Percentiles rank a stretch among this genome's conserved stretches.
These are phyloP conservation scores for Kernera saxatilis DNA, from an alignment of 345 rosid genomes.

Conservation along the genomic window DNA sequence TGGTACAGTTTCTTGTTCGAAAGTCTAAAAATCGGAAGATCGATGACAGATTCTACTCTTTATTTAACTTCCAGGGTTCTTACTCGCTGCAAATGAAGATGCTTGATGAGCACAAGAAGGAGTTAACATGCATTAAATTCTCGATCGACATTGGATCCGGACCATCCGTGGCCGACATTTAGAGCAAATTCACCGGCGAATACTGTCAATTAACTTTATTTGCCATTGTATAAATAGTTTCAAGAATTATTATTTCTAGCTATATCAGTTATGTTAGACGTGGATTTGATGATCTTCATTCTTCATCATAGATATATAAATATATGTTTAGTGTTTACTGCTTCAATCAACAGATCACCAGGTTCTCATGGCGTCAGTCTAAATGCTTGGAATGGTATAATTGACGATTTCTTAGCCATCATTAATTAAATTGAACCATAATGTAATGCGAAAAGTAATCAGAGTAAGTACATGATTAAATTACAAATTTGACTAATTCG, in stretches of 20 bases:
- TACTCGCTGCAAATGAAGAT: constrained; percentile 84
- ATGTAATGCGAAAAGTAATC: background rate
- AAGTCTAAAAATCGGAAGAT: background rate
- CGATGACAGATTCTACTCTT: background rate
- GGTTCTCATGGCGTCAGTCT: constrained; percentile 16
- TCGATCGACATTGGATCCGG: constrained; percentile 54
- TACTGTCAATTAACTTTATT: background rate
- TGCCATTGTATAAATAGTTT: background rate
- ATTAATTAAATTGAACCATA: constrained; percentile 1
- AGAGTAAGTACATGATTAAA: constrained; percentile 2
- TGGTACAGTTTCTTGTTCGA: background rate
- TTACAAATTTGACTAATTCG: constrained; percentile 20
- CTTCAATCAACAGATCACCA: background rate
- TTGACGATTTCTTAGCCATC: constrained; percentile 1
- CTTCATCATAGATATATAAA: background rate
- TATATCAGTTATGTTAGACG: background rate
- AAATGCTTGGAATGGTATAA: constrained; percentile 8
- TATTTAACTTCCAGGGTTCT: constrained; percentile 51
- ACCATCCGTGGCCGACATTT: constrained; percentile 51
- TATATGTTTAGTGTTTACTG: background rate
- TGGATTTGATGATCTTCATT: background rate
- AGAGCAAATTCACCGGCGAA: background rate
- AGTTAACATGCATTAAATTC: constrained; percentile 72
- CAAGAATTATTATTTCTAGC: background rate
- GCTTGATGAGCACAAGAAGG: constrained; percentile 38